phyloP scores from a whole-genome alignment of 352 stramenopile species.

The Phytophthora sp. region DNA sequence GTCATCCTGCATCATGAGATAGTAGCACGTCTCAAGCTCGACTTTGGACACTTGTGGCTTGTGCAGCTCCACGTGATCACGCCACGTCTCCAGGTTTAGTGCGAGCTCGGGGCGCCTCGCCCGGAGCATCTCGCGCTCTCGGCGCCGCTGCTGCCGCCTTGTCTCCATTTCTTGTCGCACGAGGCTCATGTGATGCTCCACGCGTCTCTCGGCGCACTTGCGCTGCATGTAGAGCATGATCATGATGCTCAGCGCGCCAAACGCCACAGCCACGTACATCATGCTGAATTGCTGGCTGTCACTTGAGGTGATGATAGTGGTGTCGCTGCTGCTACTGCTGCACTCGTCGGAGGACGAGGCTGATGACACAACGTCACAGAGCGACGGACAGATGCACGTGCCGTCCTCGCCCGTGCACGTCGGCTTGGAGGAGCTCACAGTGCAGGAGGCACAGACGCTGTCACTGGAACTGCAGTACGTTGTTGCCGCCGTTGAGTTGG shows the following conservation, averaged over 20 bases:
- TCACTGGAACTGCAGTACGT: conserved; percentile 38
- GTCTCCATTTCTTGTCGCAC: conserved; percentile 37
- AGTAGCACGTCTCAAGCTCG: conserved; percentile 43
- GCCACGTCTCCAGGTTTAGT: conserved; percentile 42
- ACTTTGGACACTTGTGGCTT: conserved; percentile 45
- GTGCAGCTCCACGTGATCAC: conserved; percentile 42
- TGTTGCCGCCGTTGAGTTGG: conserved; percentile 21
- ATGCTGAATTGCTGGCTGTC: conserved; percentile 25
- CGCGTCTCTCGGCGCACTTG: conserved; percentile 39
- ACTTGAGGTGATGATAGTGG: not conserved
- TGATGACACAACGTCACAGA: conserved; percentile 39
- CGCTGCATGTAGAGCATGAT: conserved; percentile 51
- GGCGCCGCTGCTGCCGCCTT: conserved; percentile 21
- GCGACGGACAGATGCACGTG: conserved; percentile 49
- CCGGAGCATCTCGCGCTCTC: conserved; percentile 36
- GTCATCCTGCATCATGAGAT: conserved; percentile 42
- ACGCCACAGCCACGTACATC: conserved; percentile 43
- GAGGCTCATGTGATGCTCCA: conserved; percentile 24
- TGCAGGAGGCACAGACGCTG: conserved; percentile 35
- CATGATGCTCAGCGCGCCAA: conserved; percentile 38
- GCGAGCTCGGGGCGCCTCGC: conserved; percentile 34
- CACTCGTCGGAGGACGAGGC: conserved; percentile 12
- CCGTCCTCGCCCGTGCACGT: conserved; percentile 38
- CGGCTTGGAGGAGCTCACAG: conserved; percentile 37
- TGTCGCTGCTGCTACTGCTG: conserved; percentile 10